phyloP scores from a whole-genome alignment of 495 filamentous ascomycete genomes.

The Talaromyces trachyspermus region DNA sequence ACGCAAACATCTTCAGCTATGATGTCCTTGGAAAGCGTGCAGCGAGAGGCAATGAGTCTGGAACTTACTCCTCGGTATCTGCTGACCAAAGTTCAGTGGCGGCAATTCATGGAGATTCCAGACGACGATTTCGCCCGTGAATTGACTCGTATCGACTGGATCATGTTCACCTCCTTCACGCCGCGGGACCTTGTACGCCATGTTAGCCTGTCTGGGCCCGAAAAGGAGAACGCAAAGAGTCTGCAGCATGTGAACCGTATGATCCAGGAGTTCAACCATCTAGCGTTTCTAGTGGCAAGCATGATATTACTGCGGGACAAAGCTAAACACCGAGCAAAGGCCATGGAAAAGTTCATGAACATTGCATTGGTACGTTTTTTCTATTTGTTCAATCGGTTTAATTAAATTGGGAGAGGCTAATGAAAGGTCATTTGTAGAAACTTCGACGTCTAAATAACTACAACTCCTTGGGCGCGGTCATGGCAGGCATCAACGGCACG shows the following conservation, averaged over 20 bases:
- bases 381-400: too few species aligned
- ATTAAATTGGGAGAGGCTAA: slow-evolving; percentile 8
- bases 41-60: slow-evolving; percentile 61
- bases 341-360: slow-evolving; percentile 90
- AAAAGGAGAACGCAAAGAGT: slow-evolving; percentile 69
- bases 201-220: slow-evolving; percentile 64
- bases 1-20: slow-evolving; percentile 40
- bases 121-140: slow-evolving; percentile 84
- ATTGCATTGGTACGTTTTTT: slow-evolving; percentile 51
- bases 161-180: slow-evolving; percentile 94
- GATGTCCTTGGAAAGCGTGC: slow-evolving; percentile 60
- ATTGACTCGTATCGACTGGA: slow-evolving; percentile 92
- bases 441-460: slow-evolving; percentile 93
- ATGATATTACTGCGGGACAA: slow-evolving; percentile 92
- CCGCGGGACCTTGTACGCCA: slow-evolving; percentile 88
- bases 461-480: slow-evolving; percentile 84
- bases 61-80: slow-evolving; percentile 50
- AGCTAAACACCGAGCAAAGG: slow-evolving; percentile 84
- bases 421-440: slow-evolving; percentile 37
- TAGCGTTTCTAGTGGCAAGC: slow-evolving; percentile 85
- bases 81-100: slow-evolving; percentile 74
- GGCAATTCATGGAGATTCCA: slow-evolving; percentile 69
- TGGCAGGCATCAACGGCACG: slow-evolving; percentile 86
- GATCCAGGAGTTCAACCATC: slow-evolving; percentile 93
- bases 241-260: slow-evolving; percentile 84